These are phyloP conservation scores for Dictyostelium purpureum DNA, from an alignment of 78 protist genomes.

Conservation along the genomic window DNA sequence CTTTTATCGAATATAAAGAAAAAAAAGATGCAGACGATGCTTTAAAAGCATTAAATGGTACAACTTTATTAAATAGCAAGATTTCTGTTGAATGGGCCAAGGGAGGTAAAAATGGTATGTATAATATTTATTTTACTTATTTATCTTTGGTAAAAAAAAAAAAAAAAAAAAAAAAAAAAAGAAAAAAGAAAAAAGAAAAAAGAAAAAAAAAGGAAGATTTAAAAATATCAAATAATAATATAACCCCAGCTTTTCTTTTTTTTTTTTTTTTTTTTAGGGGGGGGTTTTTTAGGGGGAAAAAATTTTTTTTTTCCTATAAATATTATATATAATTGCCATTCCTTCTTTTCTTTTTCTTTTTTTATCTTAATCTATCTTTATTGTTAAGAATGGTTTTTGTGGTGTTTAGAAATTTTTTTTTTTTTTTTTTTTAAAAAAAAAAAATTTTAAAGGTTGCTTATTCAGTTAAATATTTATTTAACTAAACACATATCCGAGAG, in stretches of 20 bases:
- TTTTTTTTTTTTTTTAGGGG: background rate
- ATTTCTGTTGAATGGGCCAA: slow-evolving; percentile 73
- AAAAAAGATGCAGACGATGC: slow-evolving; percentile 76
- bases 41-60: slow-evolving; percentile 64
- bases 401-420: too few relatives aligned
- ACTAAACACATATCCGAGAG: too few relatives aligned
- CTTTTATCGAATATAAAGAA: slow-evolving; percentile 67
- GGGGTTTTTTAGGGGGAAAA: too few relatives aligned
- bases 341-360: too few relatives aligned
- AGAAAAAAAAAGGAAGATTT: background rate
- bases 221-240: background rate
- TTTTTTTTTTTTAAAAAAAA: too few relatives aligned
- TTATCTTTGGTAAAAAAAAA: background rate
- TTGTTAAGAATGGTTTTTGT: too few relatives aligned
- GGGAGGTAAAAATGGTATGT: slow-evolving; percentile 55
- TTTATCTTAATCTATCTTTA: too few relatives aligned
- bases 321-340: too few relatives aligned
- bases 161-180: background rate
- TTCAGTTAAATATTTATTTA: too few relatives aligned
- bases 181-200: background rate
- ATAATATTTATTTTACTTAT: background rate
- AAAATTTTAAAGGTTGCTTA: too few relatives aligned
- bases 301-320: too few relatives aligned
- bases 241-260: background rate
- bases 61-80: background rate